A percentile compares a stretch with the other conserved stretches of the same genome.
Evolutionary conservation across 164 flowering plant genomes (phyloP).

Genomic region (Santalum album): DNA sequence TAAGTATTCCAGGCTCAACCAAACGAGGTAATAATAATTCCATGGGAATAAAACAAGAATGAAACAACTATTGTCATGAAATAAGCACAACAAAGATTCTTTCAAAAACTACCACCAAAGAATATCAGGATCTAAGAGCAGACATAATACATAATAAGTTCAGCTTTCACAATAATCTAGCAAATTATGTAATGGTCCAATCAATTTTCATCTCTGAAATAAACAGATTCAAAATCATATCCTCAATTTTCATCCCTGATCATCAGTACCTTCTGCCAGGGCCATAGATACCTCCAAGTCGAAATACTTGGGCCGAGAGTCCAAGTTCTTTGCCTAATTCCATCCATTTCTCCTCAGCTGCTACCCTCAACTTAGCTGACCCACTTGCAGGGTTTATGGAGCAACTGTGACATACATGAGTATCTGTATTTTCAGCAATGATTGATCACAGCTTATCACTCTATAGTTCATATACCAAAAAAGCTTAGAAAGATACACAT

Average conservation of each 20-base stretch:
- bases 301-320: slow-evolving; percentile 43
- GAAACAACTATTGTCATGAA: too few species aligned
- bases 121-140: too few species aligned
- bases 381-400: slow-evolving; percentile 38
- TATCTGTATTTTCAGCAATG: slow-evolving; percentile 8
- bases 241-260: neutral
- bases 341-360: slow-evolving; percentile 80
- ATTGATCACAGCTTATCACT: neutral
- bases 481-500: slow-evolving; percentile 8
- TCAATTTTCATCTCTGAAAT: neutral
- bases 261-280: slow-evolving; percentile 85
- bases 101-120: too few species aligned
- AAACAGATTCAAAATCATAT: neutral
- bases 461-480: slow-evolving; percentile 5
- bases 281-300: slow-evolving; percentile 95
- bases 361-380: slow-evolving; percentile 51
- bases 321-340: slow-evolving; percentile 48
- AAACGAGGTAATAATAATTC: too few species aligned
- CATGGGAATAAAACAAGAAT: too few species aligned
- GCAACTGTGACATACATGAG: slow-evolving; percentile 38
- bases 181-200: too few species aligned
- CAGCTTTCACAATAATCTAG: too few species aligned
- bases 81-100: too few species aligned
- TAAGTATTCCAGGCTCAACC: too few species aligned
- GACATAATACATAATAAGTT: too few species aligned